A percentile compares a stretch with the other conserved stretches of the same genome.
Conservation (phyloP, 768 basidiomycete genomes). For the Ramaria sp. region DNA sequence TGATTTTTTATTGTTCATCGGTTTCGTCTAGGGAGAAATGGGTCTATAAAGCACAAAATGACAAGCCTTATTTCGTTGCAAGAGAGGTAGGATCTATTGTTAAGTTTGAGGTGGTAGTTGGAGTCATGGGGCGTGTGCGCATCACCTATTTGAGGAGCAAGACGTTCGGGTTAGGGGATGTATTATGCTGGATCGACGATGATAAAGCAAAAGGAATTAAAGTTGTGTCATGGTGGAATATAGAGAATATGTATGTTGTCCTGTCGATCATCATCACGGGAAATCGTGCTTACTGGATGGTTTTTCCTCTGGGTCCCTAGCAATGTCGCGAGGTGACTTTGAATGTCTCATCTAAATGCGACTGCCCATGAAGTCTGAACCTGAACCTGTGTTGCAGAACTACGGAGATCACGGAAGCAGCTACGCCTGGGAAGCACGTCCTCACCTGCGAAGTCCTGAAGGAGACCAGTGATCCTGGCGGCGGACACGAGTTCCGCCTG, state of each 20-base stretch:
- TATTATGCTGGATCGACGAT: conserved; percentile 11
- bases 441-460: conserved; percentile 5
- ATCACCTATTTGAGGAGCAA: conserved; percentile 8
- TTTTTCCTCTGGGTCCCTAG: neutral
- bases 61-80: conserved; percentile 8
- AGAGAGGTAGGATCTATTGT: conserved; percentile 1
- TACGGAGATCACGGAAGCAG: neutral
- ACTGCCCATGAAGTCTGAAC: neutral
- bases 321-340: neutral
- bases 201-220: neutral
- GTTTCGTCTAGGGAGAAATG: conserved; percentile 1
- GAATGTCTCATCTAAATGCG: neutral
- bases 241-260: neutral
- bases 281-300: neutral
- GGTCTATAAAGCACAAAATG: neutral
- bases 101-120: conserved; percentile 7
- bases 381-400: neutral
- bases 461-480: conserved; percentile 3
- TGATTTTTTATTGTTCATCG: neutral
- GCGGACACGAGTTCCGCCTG: conserved; percentile 8
- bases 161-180: conserved; percentile 8
- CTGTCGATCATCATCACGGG: neutral
- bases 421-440: neutral
- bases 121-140: conserved; percentile 10
- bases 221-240: conserved; percentile 7